Conservation (phyloP, 2,329 filamentous ascomycete species). For the Fusarium domesticum region DNA sequence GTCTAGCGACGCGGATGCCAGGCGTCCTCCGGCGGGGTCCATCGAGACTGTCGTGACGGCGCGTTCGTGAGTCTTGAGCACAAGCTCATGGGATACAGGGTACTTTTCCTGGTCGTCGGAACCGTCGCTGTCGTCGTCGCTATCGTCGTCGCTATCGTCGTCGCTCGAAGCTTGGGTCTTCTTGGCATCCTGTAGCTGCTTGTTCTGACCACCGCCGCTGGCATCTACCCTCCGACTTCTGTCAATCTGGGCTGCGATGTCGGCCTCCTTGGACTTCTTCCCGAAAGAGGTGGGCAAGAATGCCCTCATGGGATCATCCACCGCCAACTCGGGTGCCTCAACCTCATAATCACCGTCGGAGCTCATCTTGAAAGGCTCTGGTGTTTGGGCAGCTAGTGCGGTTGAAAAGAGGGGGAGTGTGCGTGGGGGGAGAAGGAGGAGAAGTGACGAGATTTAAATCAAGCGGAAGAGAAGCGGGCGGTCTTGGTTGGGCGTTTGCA, state of each 20-base stretch:
- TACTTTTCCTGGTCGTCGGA: slow-evolving; percentile 82
- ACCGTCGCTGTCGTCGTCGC: slow-evolving; percentile 51
- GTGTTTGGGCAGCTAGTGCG: slow-evolving; percentile 10
- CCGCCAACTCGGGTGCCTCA: slow-evolving; percentile 51
- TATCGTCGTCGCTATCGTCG: slow-evolving; percentile 44
- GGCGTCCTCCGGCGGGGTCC: slow-evolving; percentile 78
- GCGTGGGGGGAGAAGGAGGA: slow-evolving; percentile 17
- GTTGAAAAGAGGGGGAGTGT: slow-evolving; percentile 12
- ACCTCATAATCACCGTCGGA: slow-evolving; percentile 60
- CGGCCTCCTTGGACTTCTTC: slow-evolving; percentile 69
- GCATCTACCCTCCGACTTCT: slow-evolving; percentile 61
- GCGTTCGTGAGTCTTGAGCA: slow-evolving; percentile 88
- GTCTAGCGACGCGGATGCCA: slow-evolving; percentile 89
- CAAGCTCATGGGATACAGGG: slow-evolving; percentile 87
- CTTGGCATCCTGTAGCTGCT: slow-evolving; percentile 14
- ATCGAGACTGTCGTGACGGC: slow-evolving; percentile 80
- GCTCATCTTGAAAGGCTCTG: slow-evolving; percentile 44
- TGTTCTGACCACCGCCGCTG: slow-evolving; percentile 8
- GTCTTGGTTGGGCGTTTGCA: slow-evolving; percentile 14
- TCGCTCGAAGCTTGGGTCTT: slow-evolving; percentile 45
- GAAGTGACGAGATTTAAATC: slow-evolving; percentile 19
- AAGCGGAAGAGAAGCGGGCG: slow-evolving; percentile 17
- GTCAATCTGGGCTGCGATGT: slow-evolving; percentile 78
- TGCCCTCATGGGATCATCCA: slow-evolving; percentile 68
- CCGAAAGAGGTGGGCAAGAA: slow-evolving; percentile 84